phyloP scores from a whole-genome alignment of 495 filamentous ascomycete genomes.

The Penicillium coprophilum region DNA sequence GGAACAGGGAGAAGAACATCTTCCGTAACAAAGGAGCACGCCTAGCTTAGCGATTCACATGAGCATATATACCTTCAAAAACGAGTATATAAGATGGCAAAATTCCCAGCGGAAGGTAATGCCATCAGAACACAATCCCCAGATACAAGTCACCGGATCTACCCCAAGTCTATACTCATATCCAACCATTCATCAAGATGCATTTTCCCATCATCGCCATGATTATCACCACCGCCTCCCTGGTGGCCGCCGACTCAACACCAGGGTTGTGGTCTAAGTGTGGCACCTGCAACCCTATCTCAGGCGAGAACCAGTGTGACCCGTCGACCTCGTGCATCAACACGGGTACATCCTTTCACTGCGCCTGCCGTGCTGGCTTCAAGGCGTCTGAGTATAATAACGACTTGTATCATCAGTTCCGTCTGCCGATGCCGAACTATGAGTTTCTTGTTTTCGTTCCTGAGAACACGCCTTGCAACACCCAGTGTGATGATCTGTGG shows the following conservation, averaged over 20 bases:
- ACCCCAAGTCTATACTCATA: conserved; percentile 14
- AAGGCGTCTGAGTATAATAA: conserved; percentile 51
- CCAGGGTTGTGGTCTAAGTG: conserved; percentile 22
- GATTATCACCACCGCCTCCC: conserved; percentile 25
- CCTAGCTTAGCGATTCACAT: background rate
- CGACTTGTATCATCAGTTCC: conserved; percentile 39
- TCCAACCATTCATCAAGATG: conserved; percentile 25
- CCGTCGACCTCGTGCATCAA: conserved; percentile 52
- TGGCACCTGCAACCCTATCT: conserved; percentile 46
- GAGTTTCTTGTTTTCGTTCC: conserved; percentile 46
- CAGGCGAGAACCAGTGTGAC: conserved; percentile 44
- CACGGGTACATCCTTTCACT: conserved; percentile 71
- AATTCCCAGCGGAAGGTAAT: conserved; percentile 9
- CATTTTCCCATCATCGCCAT: conserved; percentile 25
- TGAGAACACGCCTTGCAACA: conserved; percentile 39
- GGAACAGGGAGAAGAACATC: background rate
- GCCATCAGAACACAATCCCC: conserved; percentile 7
- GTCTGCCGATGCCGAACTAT: conserved; percentile 41
- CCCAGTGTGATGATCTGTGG: conserved; percentile 39
- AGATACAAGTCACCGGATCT: background rate
- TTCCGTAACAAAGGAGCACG: background rate
- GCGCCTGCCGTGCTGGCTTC: conserved; percentile 67
- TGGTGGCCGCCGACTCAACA: conserved; percentile 24
- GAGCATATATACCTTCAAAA: background rate
- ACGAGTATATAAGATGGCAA: conserved; percentile 18